Evolutionary conservation across 306 rosid species (phyloP).

Genomic region (peach (Prunus persica)): DNA sequence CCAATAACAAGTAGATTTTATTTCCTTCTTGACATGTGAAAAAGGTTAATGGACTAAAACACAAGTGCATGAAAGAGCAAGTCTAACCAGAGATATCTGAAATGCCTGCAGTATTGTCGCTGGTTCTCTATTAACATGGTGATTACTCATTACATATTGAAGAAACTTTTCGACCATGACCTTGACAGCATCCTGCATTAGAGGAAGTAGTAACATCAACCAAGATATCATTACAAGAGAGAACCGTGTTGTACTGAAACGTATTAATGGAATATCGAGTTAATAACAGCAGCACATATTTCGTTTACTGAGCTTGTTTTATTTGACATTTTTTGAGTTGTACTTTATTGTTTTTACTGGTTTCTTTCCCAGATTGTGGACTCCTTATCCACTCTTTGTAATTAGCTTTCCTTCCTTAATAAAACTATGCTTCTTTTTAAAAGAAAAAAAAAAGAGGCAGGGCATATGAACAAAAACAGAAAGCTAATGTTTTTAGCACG

Average conservation of each 20-base stretch:
- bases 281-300: neutral
- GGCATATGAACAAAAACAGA: neutral
- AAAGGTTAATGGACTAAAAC: slow-evolving; percentile 5
- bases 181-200: slow-evolving; percentile 59
- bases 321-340: too few species aligned
- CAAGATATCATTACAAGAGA: slow-evolving; percentile 8
- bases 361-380: too few species aligned
- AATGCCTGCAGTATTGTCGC: slow-evolving; percentile 61
- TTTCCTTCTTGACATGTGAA: neutral
- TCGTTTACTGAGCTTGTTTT: too few species aligned
- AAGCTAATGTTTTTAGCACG: neutral
- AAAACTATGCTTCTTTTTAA: too few species aligned
- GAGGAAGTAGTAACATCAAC: slow-evolving; percentile 6
- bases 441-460: too few species aligned
- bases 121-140: slow-evolving; percentile 47
- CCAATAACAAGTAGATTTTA: neutral
- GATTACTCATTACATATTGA: slow-evolving; percentile 61
- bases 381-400: too few species aligned
- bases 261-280: neutral
- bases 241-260: neutral
- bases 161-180: slow-evolving; percentile 46
- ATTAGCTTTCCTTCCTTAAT: too few species aligned
- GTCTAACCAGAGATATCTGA: slow-evolving; percentile 82
- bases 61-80: slow-evolving; percentile 15
- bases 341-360: too few species aligned